A percentile compares a stretch with the other conserved stretches of the same genome.
Evolutionary conservation across 257 asterid genomes (phyloP).

Genomic region (Primulina tabacum): DNA sequence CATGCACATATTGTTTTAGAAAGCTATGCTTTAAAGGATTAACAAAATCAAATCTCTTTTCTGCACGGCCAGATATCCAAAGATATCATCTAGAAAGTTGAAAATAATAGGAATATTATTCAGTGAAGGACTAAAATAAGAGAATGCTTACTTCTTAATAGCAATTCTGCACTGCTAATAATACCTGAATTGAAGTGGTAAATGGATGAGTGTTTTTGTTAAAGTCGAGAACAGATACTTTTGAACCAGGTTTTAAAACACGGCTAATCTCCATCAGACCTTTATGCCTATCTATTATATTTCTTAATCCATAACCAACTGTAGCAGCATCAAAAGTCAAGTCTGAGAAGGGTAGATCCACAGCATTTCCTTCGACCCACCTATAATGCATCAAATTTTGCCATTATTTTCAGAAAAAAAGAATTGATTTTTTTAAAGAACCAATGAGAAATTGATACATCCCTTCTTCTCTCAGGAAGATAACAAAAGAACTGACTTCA

Average conservation of each 20-base stretch:
- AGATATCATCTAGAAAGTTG: background rate
- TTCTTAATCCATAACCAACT: slow-evolving; percentile 80
- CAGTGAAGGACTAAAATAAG: background rate
- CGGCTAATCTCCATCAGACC: slow-evolving; percentile 66
- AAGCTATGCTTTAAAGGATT: background rate
- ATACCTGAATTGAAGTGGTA: slow-evolving; percentile 58
- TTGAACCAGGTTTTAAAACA: slow-evolving; percentile 76
- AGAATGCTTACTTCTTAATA: background rate
- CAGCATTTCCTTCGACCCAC: slow-evolving; percentile 91
- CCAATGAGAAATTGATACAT: background rate
- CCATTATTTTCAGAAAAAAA: background rate
- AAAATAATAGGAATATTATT: background rate
- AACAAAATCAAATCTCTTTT: background rate
- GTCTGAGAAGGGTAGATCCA: slow-evolving; percentile 64
- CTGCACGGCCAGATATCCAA: background rate
- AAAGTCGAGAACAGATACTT: slow-evolving; percentile 72
- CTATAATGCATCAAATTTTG: slow-evolving; percentile 35
- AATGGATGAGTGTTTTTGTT: slow-evolving; percentile 60
- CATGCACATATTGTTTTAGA: too few relatives aligned
- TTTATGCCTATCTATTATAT: slow-evolving; percentile 58
- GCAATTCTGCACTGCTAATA: slow-evolving; percentile 1
- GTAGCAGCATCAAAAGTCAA: slow-evolving; percentile 75
- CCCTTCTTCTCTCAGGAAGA: background rate
- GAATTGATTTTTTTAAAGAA: background rate
- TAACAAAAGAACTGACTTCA: background rate